Percentiles rank a stretch among this genome's conserved stretches.
Conservation (phyloP, 495 filamentous ascomycete species). For the Gamarada debralockiae region DNA sequence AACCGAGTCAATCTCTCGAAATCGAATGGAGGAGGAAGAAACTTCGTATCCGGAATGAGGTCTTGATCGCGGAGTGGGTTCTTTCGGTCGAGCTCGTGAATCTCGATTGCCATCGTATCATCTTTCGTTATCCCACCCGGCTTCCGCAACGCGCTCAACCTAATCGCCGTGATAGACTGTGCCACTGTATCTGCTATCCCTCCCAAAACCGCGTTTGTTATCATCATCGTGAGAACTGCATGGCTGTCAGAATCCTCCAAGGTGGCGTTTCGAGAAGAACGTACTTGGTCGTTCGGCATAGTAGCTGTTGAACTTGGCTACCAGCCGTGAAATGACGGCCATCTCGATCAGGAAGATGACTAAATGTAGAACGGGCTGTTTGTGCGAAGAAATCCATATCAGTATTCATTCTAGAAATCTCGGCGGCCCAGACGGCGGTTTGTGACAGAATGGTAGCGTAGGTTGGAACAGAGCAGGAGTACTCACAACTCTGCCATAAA, state of each 20-base stretch:
- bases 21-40: conserved; percentile 80
- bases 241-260: neutral
- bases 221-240: conserved; percentile 93
- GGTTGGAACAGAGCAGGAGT: conserved; percentile 3
- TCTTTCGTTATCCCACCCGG: conserved; percentile 49
- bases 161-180: conserved; percentile 84
- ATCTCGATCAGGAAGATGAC: conserved; percentile 87
- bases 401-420: conserved; percentile 14
- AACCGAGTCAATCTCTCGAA: conserved; percentile 91
- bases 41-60: conserved; percentile 58
- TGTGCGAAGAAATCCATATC: conserved; percentile 19
- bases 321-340: conserved; percentile 74
- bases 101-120: conserved; percentile 80
- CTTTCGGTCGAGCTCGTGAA: conserved; percentile 84
- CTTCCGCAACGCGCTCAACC: conserved; percentile 60
- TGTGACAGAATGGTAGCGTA: too few relatives aligned
- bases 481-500: conserved; percentile 78
- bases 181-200: conserved; percentile 95
- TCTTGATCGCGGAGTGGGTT: conserved; percentile 65
- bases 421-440: conserved; percentile 5
- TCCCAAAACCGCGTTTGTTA: conserved; percentile 91
- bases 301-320: conserved; percentile 86
- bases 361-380: conserved; percentile 79
- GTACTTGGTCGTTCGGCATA: conserved; percentile 83
- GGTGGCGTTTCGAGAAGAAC: conserved; percentile 13